Evolutionary conservation across 2,329 filamentous ascomycete genomes (phyloP), one percentile per base, ranked within the genome.

Genomic region (Fusarium torreyae): DNA sequence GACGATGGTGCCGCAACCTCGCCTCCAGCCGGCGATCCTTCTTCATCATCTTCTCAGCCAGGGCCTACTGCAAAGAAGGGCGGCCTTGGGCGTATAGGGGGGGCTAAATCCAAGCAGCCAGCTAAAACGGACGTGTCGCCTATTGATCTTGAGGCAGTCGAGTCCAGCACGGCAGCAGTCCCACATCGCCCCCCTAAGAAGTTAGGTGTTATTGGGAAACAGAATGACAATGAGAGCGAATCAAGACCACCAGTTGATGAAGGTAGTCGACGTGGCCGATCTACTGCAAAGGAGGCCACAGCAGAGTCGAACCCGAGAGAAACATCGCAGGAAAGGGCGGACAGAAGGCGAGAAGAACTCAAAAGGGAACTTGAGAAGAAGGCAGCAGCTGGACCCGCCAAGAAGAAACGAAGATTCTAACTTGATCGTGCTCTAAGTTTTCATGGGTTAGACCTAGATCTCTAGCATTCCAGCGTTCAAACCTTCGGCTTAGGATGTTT

Each of bases 371-470:
- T 87, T 15, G 82, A 87, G 66, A 82, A 75, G 61, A 86, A 85
- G 71, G 81, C 81, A 5, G 80, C 83, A 0, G 82, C 81, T 18
- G 83, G 83, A 2, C 87, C 87, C 6, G 80, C 79, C 8, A 86
- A 84, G 75, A 89, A 89, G 79, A 88, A 87, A 77, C 80, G 87
- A 43, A 85, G 81, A 51, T 88, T 88, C 64, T 89, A 74, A 31
- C 13, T 20, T 36, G 14, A 17, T 46, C 20, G 24, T 6, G 26
- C 24, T 17, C 7, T 33, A 42, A 6, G 15, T 14, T 9, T 18
- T 24, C 17, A 7, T 17, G 28, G 33, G 38, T 6, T 33, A 31
- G 39, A n/a, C 6, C 24, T 33, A 18, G 26, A 14, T 10, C n/a
- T 15, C 11, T 13, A 13, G 6, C n/a, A 13, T 33, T 20, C 24